Evolutionary conservation across 495 filamentous ascomycete species (phyloP).

Genomic region (Tuber indicum): DNA sequence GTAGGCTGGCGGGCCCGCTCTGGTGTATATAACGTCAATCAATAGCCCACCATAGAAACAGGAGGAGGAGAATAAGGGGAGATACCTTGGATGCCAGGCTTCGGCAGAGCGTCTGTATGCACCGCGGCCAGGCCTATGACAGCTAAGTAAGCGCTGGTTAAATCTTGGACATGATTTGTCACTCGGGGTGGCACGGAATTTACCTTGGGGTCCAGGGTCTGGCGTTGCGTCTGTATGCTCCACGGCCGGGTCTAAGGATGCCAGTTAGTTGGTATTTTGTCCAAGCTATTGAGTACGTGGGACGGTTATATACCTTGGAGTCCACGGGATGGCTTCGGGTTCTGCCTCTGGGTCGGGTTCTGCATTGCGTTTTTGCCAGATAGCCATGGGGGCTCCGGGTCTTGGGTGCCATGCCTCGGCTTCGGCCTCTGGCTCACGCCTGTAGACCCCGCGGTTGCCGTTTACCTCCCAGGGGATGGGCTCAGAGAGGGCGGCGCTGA

Average conservation of each 20-base stretch:
- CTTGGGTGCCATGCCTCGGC: neutral
- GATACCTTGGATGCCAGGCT: constrained; percentile 1
- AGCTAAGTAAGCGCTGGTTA: neutral
- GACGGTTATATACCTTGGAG: neutral
- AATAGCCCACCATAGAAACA: neutral
- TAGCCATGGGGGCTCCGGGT: neutral
- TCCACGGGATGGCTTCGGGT: neutral
- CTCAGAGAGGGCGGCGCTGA: neutral
- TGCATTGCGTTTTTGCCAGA: neutral
- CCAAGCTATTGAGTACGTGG: neutral
- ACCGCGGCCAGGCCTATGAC: neutral
- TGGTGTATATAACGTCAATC: neutral
- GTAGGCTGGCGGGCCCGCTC: neutral
- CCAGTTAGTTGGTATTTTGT: neutral
- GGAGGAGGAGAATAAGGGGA: neutral
- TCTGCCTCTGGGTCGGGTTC: neutral
- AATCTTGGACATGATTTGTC: neutral
- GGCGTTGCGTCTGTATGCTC: neutral
- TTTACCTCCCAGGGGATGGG: neutral
- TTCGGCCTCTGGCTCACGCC: neutral
- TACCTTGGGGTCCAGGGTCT: neutral
- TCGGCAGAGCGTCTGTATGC: neutral
- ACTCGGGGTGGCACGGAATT: neutral
- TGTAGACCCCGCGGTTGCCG: neutral
- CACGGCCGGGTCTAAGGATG: neutral